Evolutionary conservation across 2,329 filamentous ascomycete species (phyloP), one percentile per base, ranked within the genome.

Genomic region (Aspergillus clavatus): DNA sequence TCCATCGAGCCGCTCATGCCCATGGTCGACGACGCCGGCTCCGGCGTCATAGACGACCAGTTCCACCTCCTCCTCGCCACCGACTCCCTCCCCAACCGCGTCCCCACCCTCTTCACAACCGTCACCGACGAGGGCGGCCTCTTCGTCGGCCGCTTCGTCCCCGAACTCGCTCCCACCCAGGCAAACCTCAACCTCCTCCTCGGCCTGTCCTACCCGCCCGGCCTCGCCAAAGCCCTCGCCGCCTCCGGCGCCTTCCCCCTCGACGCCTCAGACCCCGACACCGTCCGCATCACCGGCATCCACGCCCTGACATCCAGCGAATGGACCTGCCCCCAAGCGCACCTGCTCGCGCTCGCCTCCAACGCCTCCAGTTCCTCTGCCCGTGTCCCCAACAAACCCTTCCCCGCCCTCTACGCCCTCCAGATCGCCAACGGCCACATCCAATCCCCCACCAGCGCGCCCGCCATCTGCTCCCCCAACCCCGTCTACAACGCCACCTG

Each of bases 61-160:
- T 61, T 62, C 52, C 12, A 62, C 44, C 42, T 22, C 14, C 52
- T 62, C 5, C 53, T 62, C 12, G 16, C 40, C 0, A 31, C 40
- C 2, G 42, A 53, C 22, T 35, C 22, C 2, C 52, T 62, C n/a
- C 57, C 59, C 7, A 57, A 54, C 31, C 48, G 46, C 11, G 59
- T 62, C 12, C 59, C 59, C 2, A 56, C 53, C 18, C 56, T 62
- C 45, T 62, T 62, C 49, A 59, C 57, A 21, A 59, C 46, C 7
- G 54, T 61, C 39, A 46, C 47, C 7, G 54, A 61, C 36, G 59
- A 62, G 51, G 53, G 59, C 6, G 49, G 37, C 31, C 40, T 57
- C 31, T 61, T 47, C 28, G 40, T 57, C 4, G 42, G 18, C 18
- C 5, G 22, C 5, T 38, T 40, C 12, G 37, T 56, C 19, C 47